These are phyloP conservation scores for Conticribra weissflogii DNA, from an alignment of 108 stramenopile genomes.

Conservation along the genomic window DNA sequence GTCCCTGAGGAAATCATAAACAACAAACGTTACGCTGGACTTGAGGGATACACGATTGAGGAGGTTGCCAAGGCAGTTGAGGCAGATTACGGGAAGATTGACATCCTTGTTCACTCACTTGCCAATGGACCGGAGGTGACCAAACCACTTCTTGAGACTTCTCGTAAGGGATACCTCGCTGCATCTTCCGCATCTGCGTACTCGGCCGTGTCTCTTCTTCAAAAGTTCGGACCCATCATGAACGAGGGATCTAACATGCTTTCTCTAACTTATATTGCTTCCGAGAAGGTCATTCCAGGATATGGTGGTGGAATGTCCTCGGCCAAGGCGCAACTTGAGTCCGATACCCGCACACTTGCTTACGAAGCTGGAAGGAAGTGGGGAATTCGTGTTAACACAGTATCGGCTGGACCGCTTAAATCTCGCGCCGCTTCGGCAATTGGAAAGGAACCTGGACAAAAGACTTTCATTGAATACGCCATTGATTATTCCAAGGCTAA, in stretches of 20 bases:
- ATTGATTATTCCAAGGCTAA: constrained; percentile 98
- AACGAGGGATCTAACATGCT: constrained; percentile 90
- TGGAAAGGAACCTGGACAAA: constrained; percentile 90
- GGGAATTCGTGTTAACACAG: constrained; percentile 94
- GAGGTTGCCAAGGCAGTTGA: constrained; percentile 94
- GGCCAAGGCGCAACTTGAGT: constrained; percentile 97
- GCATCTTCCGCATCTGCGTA: constrained; percentile 97
- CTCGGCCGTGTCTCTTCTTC: constrained; percentile 93
- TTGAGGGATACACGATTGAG: constrained; percentile 93
- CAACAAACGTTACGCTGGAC: constrained; percentile 95
- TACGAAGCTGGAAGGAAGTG: constrained; percentile 97
- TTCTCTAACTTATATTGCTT: constrained; percentile 98
- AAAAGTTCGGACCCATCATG: constrained; percentile 97
- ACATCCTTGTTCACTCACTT: constrained; percentile 97
- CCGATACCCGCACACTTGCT: constrained; percentile 95
- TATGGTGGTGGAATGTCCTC: constrained; percentile 99
- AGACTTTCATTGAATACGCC: constrained; percentile 98
- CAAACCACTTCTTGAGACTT: constrained; percentile 97
- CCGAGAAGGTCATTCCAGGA: constrained; percentile 97
- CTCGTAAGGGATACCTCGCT: constrained; percentile 95
- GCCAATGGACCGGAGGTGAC: constrained; percentile 99
- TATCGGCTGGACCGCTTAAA: constrained; percentile 98
- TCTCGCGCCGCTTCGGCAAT: constrained; percentile 94
- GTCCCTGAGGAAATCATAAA: constrained; percentile 93
- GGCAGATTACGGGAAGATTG: constrained; percentile 97